phyloP scores from a whole-genome alignment of 1,284 basidiomycete species.

The Papiliotrema nemorosa region DNA sequence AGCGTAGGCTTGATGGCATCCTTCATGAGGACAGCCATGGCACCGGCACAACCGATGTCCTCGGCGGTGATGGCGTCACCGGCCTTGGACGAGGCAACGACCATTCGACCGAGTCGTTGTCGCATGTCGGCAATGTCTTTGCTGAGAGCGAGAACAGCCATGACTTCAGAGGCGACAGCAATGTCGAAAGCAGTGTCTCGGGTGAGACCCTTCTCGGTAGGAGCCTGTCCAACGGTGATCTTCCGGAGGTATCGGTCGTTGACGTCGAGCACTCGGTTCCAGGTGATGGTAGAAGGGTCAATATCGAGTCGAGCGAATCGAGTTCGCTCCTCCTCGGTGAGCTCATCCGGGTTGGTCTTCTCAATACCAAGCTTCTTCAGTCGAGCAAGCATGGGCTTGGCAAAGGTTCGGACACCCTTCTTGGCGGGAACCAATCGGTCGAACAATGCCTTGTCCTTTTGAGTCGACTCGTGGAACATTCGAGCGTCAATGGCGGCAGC shows the following conservation, averaged over 20 bases:
- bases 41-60: constrained; percentile 93
- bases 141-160: constrained; percentile 93
- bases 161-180: constrained; percentile 93
- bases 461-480: constrained; percentile 97
- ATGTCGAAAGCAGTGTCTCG: constrained; percentile 95
- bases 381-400: constrained; percentile 93
- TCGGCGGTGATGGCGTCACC: constrained; percentile 95
- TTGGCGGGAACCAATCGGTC: constrained; percentile 86
- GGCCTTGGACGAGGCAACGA: constrained; percentile 88
- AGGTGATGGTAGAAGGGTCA: constrained; percentile 88
- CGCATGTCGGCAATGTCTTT: constrained; percentile 90
- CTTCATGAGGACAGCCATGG: constrained; percentile 96
- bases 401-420: constrained; percentile 93
- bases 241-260: constrained; percentile 97
- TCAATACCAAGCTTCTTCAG: constrained; percentile 91
- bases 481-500: constrained; percentile 95
- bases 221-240: constrained; percentile 84
- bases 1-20: constrained; percentile 99
- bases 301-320: constrained; percentile 90
- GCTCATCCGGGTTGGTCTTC: constrained; percentile 87
- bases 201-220: constrained; percentile 86
- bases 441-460: constrained; percentile 92
- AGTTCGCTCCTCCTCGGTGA: constrained; percentile 88
- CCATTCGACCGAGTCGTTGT: constrained; percentile 62
- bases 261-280: constrained; percentile 95